Base-by-base conservation (phyloP, 768 basidiomycete genomes). In the Coprinellus micaceus region DNA sequence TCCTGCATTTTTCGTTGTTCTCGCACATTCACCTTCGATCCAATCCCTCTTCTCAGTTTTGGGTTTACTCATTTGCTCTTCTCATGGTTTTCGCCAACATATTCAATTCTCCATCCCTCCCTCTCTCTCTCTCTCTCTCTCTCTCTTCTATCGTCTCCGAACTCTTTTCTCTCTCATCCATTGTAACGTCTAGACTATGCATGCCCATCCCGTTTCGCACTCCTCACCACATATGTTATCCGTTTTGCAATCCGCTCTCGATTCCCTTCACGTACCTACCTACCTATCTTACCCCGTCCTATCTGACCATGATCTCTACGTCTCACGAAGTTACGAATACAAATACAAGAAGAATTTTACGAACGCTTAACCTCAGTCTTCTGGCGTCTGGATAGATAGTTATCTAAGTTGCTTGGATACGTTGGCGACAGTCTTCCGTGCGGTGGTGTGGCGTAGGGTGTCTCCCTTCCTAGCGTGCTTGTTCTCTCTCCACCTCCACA, bases 141-240 rank as follows among this genome's bases (percentile, higher is more conserved):
- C 51, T 49, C 24, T 58, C 40, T 43, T 37, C 30, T n/a, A n/a
- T 56, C 67, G 71, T 69, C 69, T 6, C 33, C 33, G 33, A 33
- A 33, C 33, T 6, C 33, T 33, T 13, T 33, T 13, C 7, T 6
- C 33, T 33, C 33, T 33, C 33, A 33, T 33, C 33, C 6, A 69
- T 61, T 84, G 85, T 86, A 87, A 85, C 79, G 81, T 84, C 80
- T 85, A 87, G 83, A 86, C 37, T 78, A 85, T 83, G 80, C 81
- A 69, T 71, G 66, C 71, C 67, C 64, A 70, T 61, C 56, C 58
- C 57, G 68, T 72, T 67, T 69, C 62, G 60, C 52, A 62, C 65
- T 58, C 65, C 61, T 67, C 56, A 58, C 69, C 60, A 66, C 61
- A 51, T 54, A 65, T 69, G 65, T 66, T 71, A 58, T 69, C 65